A percentile compares a stretch with the other conserved stretches of the same genome.
Conservation (phyloP, 164 flowering plant species). For the grape (Vitis vinifera) region DNA sequence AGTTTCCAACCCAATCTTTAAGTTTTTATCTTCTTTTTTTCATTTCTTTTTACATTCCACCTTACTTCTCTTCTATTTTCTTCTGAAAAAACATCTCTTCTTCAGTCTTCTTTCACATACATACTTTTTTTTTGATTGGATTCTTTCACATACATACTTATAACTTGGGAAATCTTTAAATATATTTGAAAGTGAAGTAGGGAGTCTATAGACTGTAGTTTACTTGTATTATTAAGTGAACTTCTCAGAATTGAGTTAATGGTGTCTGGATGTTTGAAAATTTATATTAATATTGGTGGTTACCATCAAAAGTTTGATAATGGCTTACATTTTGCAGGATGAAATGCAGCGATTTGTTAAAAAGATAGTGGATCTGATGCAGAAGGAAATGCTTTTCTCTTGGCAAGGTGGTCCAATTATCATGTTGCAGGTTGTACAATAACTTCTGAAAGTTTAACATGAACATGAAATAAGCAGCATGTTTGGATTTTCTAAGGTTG, state of each 20-base stretch:
- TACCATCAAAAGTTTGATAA: neutral
- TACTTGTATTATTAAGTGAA: too few species aligned
- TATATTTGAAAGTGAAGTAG: too few species aligned
- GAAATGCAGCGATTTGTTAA: slow-evolving; percentile 88
- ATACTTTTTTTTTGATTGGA: neutral
- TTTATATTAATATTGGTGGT: neutral
- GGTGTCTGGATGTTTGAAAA: too few species aligned
- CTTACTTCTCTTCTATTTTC: neutral
- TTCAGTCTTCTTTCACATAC: neutral
- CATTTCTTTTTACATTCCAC: too few species aligned
- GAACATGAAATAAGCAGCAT: neutral
- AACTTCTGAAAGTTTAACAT: neutral
- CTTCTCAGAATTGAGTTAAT: too few species aligned
- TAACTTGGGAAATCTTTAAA: neutral
- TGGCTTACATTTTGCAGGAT: slow-evolving; percentile 35
- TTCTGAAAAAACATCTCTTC: neutral
- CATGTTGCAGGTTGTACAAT: slow-evolving; percentile 70
- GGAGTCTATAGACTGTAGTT: too few species aligned
- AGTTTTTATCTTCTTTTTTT: neutral
- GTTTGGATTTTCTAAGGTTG: neutral
- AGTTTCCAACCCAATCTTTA: neutral
- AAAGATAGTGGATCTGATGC: slow-evolving; percentile 83
- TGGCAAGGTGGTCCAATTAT: slow-evolving; percentile 99
- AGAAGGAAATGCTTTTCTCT: slow-evolving; percentile 67
- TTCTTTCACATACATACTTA: neutral